Percentiles rank a stretch among this genome's conserved stretches.
Evolutionary conservation across 1,139 yeast genomes (phyloP).

Genomic region (Candida sojae): DNA sequence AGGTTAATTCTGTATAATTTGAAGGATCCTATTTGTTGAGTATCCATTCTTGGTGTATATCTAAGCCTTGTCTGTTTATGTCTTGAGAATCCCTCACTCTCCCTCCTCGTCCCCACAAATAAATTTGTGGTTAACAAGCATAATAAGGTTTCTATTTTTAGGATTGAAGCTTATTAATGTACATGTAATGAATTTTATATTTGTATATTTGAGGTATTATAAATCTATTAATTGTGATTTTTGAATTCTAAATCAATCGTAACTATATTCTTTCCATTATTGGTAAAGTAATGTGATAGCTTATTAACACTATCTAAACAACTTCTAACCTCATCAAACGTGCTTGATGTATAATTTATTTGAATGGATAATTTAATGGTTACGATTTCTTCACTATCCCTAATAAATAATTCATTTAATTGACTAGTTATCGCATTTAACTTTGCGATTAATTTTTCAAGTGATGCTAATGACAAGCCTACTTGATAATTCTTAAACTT

Average conservation of each 20-base stretch:
- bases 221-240: neutral
- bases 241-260: constrained; percentile 14
- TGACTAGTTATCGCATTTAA: constrained; percentile 21
- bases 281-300: constrained; percentile 11
- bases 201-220: too few relatives aligned
- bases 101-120: too few relatives aligned
- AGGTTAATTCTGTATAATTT: too few relatives aligned
- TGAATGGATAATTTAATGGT: constrained; percentile 20
- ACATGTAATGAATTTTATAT: too few relatives aligned
- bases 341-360: constrained; percentile 14
- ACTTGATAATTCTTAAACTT: constrained; percentile 13
- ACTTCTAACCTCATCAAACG: constrained; percentile 16
- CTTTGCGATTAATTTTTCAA: constrained; percentile 14
- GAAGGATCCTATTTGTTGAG: too few relatives aligned
- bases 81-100: too few relatives aligned
- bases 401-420: constrained; percentile 4
- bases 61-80: too few relatives aligned
- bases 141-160: too few relatives aligned
- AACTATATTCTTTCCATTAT: constrained; percentile 11
- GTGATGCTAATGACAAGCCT: constrained; percentile 8
- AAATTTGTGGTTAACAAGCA: too few relatives aligned
- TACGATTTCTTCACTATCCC: constrained; percentile 16
- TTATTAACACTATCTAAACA: constrained; percentile 15
- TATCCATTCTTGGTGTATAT: too few relatives aligned
- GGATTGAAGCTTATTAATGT: too few relatives aligned